A percentile compares a stretch with the other conserved stretches of the same genome.
Evolutionary conservation across 1,139 yeast species (phyloP).

Genomic region (Yamadazyma epiphylla): DNA sequence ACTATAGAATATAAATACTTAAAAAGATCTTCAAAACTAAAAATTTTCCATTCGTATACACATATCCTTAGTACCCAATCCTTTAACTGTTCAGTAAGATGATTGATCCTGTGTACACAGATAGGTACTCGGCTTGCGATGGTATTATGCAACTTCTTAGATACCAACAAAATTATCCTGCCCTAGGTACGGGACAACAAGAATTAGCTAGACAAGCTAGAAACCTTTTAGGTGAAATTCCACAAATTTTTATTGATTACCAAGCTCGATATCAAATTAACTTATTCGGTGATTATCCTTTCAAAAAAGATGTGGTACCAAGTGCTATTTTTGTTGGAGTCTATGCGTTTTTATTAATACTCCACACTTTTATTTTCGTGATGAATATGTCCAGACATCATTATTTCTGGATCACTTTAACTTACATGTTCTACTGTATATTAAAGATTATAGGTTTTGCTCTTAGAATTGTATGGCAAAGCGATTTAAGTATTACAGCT

Average conservation of each 20-base stretch:
- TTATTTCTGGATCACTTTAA: conserved; percentile 32
- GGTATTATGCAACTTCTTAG: conserved; percentile 31
- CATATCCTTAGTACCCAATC: background rate
- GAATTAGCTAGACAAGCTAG: conserved; percentile 12
- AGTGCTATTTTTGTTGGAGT: conserved; percentile 28
- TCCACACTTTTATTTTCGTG: conserved; percentile 25
- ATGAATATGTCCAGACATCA: conserved; percentile 36
- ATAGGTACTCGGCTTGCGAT: conserved; percentile 21
- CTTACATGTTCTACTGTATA: conserved; percentile 29
- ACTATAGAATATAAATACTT: too few relatives aligned
- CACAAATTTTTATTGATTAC: conserved; percentile 11
- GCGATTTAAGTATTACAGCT: conserved; percentile 28
- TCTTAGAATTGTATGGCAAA: conserved; percentile 30
- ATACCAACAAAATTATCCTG: conserved; percentile 18
- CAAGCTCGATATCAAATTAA: conserved; percentile 14
- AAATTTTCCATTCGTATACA: background rate
- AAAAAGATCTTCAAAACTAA: background rate
- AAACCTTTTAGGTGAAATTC: conserved; percentile 12
- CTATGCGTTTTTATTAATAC: conserved; percentile 23
- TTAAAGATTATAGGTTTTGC: conserved; percentile 31
- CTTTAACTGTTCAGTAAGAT: too few relatives aligned
- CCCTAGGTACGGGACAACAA: conserved; percentile 15
- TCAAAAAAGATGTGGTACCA: conserved; percentile 27
- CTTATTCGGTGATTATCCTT: conserved; percentile 38
- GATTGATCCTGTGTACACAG: too few relatives aligned